phyloP scores from a whole-genome alignment of 805 yeast species.

The Torulaspora franciscae region DNA sequence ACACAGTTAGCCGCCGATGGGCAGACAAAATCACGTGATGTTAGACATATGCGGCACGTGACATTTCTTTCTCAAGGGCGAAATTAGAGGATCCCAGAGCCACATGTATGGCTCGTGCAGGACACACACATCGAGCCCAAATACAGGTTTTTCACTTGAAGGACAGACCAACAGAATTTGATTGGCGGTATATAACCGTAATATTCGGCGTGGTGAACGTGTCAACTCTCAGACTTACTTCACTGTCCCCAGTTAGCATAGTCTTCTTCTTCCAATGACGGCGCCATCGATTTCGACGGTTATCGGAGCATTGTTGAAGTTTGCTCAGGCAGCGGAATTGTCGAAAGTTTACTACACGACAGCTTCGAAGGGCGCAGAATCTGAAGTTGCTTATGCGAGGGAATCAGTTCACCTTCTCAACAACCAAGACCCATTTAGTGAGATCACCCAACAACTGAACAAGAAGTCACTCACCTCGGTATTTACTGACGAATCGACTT shows the following conservation, averaged over 20 bases:
- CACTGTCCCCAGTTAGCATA: no score
- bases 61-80: not conserved
- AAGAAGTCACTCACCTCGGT: constrained; percentile 40
- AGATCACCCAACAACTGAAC: constrained; percentile 16
- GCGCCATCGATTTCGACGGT: constrained; percentile 9
- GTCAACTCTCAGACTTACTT: no score
- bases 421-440: constrained; percentile 33
- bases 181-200: not conserved
- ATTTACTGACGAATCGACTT: constrained; percentile 47
- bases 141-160: not conserved
- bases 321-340: constrained; percentile 13
- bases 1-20: constrained; percentile 2
- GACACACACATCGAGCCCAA: not conserved
- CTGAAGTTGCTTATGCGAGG: constrained; percentile 10
- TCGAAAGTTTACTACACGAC: constrained; percentile 23
- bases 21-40: not conserved
- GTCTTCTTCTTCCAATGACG: constrained; percentile 4
- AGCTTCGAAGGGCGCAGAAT: constrained; percentile 16
- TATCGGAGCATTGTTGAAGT: constrained; percentile 14
- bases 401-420: constrained; percentile 24
- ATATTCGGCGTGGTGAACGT: not conserved
- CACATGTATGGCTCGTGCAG: constrained; percentile 11
- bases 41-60: no score
- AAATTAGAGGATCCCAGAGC: constrained; percentile 1
- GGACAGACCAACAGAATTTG: not conserved